phyloP scores from a whole-genome alignment of 352 stramenopile species.

The Pythium vanterpoolii region DNA sequence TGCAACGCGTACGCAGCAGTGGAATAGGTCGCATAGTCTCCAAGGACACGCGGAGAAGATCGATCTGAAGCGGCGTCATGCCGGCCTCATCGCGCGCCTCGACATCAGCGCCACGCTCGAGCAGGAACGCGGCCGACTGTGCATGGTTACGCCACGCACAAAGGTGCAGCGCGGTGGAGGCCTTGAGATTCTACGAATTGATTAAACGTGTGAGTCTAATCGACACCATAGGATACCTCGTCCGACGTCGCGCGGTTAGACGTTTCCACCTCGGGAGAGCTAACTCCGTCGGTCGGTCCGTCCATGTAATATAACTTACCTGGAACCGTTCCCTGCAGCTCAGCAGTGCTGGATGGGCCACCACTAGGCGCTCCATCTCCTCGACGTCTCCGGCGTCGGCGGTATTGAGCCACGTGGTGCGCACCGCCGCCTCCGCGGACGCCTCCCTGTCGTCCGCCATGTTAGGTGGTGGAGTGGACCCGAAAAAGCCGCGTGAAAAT shows the following conservation, averaged over 20 bases:
- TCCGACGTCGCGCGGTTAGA: not conserved
- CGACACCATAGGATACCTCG: not conserved
- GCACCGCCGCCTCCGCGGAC: not conserved
- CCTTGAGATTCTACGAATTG: constrained; percentile 29
- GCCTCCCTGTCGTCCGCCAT: not conserved
- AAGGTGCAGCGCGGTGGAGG: constrained; percentile 33
- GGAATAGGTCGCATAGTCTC: constrained; percentile 41
- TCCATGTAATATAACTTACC: constrained; percentile 15
- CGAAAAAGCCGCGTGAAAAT: not conserved
- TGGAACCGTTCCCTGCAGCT: constrained; percentile 23
- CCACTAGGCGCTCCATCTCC: constrained; percentile 17
- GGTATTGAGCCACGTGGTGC: constrained; percentile 23
- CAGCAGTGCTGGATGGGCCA: constrained; percentile 24
- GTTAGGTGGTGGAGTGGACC: not conserved
- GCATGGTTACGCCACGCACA: constrained; percentile 31
- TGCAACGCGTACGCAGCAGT: constrained; percentile 32
- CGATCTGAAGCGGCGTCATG: constrained; percentile 45
- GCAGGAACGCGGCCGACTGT: constrained; percentile 24
- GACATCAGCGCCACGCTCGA: constrained; percentile 31
- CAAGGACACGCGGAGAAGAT: constrained; percentile 39
- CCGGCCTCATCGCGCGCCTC: constrained; percentile 32
- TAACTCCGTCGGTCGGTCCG: not conserved
- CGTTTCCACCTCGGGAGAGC: not conserved
- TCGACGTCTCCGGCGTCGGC: constrained; percentile 20
- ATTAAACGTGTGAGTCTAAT: not conserved